Conservation (phyloP, 306 rosid genomes). For the Lathyrus oleraceus region DNA sequence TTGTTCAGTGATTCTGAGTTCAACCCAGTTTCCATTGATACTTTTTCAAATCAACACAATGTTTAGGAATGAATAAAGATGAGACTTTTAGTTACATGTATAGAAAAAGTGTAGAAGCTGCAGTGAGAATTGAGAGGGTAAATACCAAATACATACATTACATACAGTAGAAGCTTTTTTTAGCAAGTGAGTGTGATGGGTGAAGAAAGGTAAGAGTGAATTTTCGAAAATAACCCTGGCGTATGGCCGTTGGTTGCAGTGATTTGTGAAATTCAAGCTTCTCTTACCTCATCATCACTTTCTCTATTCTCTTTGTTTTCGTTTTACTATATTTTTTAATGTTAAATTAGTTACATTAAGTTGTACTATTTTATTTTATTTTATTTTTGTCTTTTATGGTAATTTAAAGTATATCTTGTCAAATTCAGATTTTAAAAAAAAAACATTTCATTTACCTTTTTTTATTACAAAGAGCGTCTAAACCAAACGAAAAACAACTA, state of each 20-base stretch:
- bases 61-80: conserved; percentile 15
- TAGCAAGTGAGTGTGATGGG: not conserved
- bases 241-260: not conserved
- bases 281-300: not conserved
- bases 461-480: no score
- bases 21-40: conserved; percentile 58
- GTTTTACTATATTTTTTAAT: no score
- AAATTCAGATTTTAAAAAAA: no score
- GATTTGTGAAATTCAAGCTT: not conserved
- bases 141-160: not conserved
- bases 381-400: no score
- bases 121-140: conserved; percentile 24
- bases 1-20: conserved; percentile 29
- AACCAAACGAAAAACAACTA: no score
- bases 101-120: conserved; percentile 26
- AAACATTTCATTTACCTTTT: no score
- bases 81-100: conserved; percentile 14
- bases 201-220: conserved; percentile 1
- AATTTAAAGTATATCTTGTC: no score
- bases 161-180: not conserved
- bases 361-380: no score
- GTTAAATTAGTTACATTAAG: no score
- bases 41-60: conserved; percentile 7
- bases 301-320: no score
- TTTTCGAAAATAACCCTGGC: conserved; percentile 37